Conservation (phyloP, 192 early-diverging fungal species). For the Backusella westeae region DNA sequence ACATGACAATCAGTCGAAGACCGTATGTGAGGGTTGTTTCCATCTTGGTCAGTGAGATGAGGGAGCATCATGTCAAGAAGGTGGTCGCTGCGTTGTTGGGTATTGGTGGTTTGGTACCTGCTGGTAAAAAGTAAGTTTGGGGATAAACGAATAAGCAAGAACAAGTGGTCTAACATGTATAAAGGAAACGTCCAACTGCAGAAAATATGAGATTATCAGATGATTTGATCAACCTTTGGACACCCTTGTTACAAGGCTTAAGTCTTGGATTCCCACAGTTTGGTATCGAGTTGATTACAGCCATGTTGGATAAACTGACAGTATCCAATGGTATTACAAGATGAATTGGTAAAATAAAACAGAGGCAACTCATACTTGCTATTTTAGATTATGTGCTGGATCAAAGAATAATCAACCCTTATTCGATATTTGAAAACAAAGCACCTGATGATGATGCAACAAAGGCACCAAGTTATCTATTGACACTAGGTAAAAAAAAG, state of each 20-base stretch:
- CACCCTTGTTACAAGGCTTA: conserved; percentile 38
- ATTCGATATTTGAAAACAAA: conserved; percentile 19
- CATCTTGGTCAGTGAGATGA: background rate
- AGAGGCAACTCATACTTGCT: too few relatives aligned
- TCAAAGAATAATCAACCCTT: conserved; percentile 32
- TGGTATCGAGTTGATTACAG: conserved; percentile 22
- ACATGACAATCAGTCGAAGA: background rate
- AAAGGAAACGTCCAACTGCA: conserved; percentile 33
- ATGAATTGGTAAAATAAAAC: too few relatives aligned
- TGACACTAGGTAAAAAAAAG: conserved; percentile 40
- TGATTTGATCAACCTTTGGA: conserved; percentile 41
- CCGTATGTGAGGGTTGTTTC: background rate
- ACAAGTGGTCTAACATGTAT: background rate
- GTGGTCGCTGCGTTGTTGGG: conserved; percentile 55
- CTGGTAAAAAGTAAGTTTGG: conserved; percentile 47
- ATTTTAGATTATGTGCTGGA: conserved; percentile 14
- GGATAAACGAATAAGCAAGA: background rate
- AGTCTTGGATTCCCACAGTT: conserved; percentile 35
- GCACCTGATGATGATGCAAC: conserved; percentile 15
- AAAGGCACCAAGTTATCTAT: conserved; percentile 42
- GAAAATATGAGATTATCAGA: conserved; percentile 41
- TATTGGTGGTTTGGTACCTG: conserved; percentile 55
- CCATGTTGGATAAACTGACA: conserved; percentile 28
- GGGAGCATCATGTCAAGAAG: conserved; percentile 25
- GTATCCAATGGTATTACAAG: conserved; percentile 5